Base-by-base conservation (phyloP, 257 asterid species). In the Capsicum chinense region DNA sequence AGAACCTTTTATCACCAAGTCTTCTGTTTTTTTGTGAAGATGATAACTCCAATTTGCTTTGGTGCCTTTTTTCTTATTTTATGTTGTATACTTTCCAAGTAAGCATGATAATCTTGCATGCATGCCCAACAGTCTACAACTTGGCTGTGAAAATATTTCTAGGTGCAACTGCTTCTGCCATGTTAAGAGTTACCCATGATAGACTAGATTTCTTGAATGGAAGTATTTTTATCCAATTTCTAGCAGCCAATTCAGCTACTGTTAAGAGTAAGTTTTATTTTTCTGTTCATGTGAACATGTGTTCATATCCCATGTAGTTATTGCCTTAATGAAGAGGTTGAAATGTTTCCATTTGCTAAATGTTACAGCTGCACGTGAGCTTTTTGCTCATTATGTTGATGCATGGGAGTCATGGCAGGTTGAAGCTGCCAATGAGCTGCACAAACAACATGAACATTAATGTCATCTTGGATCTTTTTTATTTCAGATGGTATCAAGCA, bases 341-440 rank as follows among this genome's bases (percentile, higher is more conserved):
- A 78, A 78, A 54, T 78, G n/a, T 78, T 78, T 78, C 82, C 64
- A 78, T 78, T 78, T 78, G 82, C 64, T n/a, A 71, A 82, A 81
- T 86, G 63, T 89, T 81, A 87, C 94, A 93, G 97, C 87, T 57
- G 37, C 87, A 16, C 81, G 84, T 56, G 88, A 93, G 50, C 88
- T 92, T 83, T 86, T 93, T 67, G 86, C 83, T 54, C 97, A 93
- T 87, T 92, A 88, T 86, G 87, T 89, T 84, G 93, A 90, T 80
- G 94, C 95, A 52, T 89, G 94, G 94, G 90, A 86, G 79, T 79
- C 81, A 63, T 93, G 94, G 95, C 73, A 83, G 81, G 88, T 86
- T 58, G 92, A 91, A 86, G 92, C 92, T 58, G 89, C 81, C 80
- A 87, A 85, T 57, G 79, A 86, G 88, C 87, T 83, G 86, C 87